These are phyloP conservation scores for Suillus brevipes DNA, from an alignment of 768 basidiomycete species.

Conservation along the genomic window DNA sequence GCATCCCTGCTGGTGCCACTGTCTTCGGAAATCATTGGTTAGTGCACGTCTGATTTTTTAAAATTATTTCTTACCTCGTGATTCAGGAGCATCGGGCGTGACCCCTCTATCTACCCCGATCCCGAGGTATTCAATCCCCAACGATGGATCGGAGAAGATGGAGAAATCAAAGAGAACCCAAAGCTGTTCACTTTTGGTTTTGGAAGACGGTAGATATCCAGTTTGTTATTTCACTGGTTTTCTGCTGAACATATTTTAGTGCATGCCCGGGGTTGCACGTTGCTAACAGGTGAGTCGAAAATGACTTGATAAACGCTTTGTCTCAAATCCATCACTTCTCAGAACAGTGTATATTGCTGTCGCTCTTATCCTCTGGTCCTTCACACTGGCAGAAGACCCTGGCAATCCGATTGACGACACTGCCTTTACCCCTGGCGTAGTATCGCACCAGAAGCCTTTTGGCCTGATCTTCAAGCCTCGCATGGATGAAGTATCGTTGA, in stretches of 20 bases:
- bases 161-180: constrained; percentile 44
- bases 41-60: neutral
- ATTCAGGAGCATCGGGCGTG: constrained; percentile 46
- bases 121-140: constrained; percentile 56
- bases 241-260: constrained; percentile 23
- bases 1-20: constrained; percentile 35
- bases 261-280: constrained; percentile 62
- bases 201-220: constrained; percentile 41
- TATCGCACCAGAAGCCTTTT: constrained; percentile 64
- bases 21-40: constrained; percentile 35
- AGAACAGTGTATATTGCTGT: constrained; percentile 66
- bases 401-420: constrained; percentile 56
- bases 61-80: neutral
- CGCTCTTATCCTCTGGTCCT: constrained; percentile 65
- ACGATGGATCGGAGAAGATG: constrained; percentile 49
- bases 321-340: neutral
- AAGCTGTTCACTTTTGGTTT: constrained; percentile 51
- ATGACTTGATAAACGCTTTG: neutral
- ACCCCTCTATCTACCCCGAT: constrained; percentile 50
- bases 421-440: constrained; percentile 63
- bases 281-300: constrained; percentile 19
- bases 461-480: constrained; percentile 54
- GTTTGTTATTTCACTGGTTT: neutral
- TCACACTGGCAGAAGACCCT: constrained; percentile 49
- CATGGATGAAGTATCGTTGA: constrained; percentile 19